Percentiles rank a stretch among this genome's conserved stretches.
Conservation (phyloP, 202 grass and related monocot genomes). For the Cymbopogon flexuosus region DNA sequence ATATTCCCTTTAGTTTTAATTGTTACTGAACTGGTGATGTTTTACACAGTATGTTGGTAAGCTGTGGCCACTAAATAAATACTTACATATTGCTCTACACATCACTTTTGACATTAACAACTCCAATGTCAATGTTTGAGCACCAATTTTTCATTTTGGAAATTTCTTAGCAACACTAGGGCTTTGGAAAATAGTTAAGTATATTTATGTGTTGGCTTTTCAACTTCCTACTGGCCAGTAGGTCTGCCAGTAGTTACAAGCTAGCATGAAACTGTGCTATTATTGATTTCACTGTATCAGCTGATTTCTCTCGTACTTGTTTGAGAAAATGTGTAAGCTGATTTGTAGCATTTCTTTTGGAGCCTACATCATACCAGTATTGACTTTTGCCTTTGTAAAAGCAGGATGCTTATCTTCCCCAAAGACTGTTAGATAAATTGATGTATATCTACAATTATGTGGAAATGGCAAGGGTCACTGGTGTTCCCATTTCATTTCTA, state of each 20-base stretch:
- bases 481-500: slow-evolving; percentile 93
- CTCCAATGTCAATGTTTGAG: not conserved
- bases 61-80: not conserved
- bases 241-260: slow-evolving; percentile 3
- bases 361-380: not conserved
- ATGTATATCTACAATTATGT: slow-evolving; percentile 99
- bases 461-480: slow-evolving; percentile 98
- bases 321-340: no score
- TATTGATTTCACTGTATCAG: slow-evolving; percentile 12
- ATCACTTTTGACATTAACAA: not conserved
- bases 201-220: not conserved
- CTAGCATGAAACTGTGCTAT: not conserved
- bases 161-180: not conserved
- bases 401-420: slow-evolving; percentile 97
- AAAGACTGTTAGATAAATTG: slow-evolving; percentile 90
- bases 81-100: not conserved
- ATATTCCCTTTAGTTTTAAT: slow-evolving; percentile 1
- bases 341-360: no score
- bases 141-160: not conserved
- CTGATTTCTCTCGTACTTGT: not conserved
- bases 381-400: slow-evolving; percentile 27
- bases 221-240: not conserved
- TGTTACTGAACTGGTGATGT: slow-evolving; percentile 7
- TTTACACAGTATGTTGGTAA: slow-evolving; percentile 16
- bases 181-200: not conserved